Base-by-base conservation (phyloP, 2,329 filamentous ascomycete genomes). In the Coniochaeta prunicola region DNA sequence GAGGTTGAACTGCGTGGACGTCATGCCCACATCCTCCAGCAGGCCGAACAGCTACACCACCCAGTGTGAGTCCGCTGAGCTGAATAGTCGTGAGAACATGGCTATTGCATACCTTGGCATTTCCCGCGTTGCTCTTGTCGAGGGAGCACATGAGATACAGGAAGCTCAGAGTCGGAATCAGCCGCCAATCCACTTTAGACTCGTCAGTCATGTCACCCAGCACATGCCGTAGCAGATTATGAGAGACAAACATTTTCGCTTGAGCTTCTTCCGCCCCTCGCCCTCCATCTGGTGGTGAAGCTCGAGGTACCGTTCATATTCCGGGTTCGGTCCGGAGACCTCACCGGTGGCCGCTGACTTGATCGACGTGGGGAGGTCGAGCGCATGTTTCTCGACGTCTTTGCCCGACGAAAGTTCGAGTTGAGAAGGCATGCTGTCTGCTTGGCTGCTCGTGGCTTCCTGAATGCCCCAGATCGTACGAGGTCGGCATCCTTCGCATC, bases 1-100 rank as follows among this genome's bases (percentile, higher is more conserved):
- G 67, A 75, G 69, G 48, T 62, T 62, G 56, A 61, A 64, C 19
- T 64, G 61, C 2, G 56, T 59, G 5, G 57, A 56, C 9, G 59
- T 62, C 63, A 65, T 64, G 42, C 59, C 58, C 15, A 59, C 58
- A 56, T 63, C 63, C 48, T 60, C 59, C n/a, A 60, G 58, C 17
- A 59, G 45, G 76, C 56, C 56, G 30, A 57, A 57, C 8, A 57
- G 55, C 55, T 57, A 21, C 28, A 33, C n/a, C 2, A 40, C 12
- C 12, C 15, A 36, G 6, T 24, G 36, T 40, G 6, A 57, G 31
- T 33, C 31, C 40, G 31, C 19, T 45, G 21, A 38, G n/a, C 10
- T 38, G 21, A 7, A 24, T 5, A 8, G 21, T n/a, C 6, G 40
- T 45, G 31, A 59, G 15, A 59, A 63, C 12, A 33, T 6, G 6